Evolutionary conservation across 2,329 filamentous ascomycete species (phyloP), one percentile per base, ranked within the genome.

Genomic region (Stagonosporopsis vannaccii): DNA sequence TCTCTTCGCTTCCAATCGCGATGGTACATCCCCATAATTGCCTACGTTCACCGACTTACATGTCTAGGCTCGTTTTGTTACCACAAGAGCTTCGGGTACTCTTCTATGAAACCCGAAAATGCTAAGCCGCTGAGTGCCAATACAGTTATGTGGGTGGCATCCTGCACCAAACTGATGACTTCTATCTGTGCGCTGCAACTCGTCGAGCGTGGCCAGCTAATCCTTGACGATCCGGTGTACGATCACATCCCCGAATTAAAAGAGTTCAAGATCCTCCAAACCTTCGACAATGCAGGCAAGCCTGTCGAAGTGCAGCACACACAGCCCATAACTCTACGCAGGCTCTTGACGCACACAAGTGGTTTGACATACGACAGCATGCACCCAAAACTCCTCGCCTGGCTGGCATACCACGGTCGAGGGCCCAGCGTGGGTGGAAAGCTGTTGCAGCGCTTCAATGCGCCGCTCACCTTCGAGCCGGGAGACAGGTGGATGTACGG

Each of bases 401-500:
- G 80, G 80, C 13, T 53, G 4, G 50, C 55, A 6, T 56, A 60
- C 23, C 51, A 63, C 17, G 71, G 71, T 52, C 65, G 70, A 45
- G 49, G 69, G 6, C 71, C 75, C 4, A 39, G 19, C 5, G 22
- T 15, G 5, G 45, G 50, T 12, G n/a, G 26, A 3, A 58, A 20
- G n/a, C 2, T 58, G 22, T 12, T 58, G n/a, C 28, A 50, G 40
- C 56, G 50, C 2, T 58, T 40, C 35, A n/a, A 42, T 20, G 50
- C 55, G 4, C 72, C 71, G 1, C 60, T 75, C 2, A 25, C 66
- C 6, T 73, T 68, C 42, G 77, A 77, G 51, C 83, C 82, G 0
- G 83, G 82, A 0, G 71, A 77, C 3, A 75, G 77, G 6, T 85
- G 82, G 82, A 71, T 69, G 26, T 85, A 85, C 55, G 81, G 83